Percentiles rank a stretch among this genome's conserved stretches.
phyloP scores from a whole-genome alignment of 1,284 basidiomycete genomes.

The Rhizoctonia solani region DNA sequence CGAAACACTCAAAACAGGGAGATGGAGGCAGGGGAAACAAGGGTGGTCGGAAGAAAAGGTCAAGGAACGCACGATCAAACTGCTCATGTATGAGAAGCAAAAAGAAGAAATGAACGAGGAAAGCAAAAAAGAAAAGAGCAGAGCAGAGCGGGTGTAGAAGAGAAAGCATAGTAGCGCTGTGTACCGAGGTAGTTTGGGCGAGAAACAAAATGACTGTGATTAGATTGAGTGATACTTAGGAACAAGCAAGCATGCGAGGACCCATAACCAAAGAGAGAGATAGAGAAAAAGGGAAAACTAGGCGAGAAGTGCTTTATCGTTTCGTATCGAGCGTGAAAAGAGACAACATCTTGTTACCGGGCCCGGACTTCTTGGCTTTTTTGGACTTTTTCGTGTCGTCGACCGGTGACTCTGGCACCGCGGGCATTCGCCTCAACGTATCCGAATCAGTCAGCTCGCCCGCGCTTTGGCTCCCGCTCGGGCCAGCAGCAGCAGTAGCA shows the following conservation, averaged over 20 bases:
- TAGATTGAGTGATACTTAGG: no score
- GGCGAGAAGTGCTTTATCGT: conserved; percentile 40
- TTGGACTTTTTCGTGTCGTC: conserved; percentile 66
- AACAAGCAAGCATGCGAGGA: not conserved
- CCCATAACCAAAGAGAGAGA: not conserved
- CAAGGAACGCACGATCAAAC: not conserved
- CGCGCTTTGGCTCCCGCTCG: conserved; percentile 34
- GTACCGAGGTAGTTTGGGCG: no score
- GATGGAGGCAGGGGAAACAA: conserved; percentile 9
- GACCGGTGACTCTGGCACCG: conserved; percentile 22
- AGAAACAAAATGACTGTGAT: no score
- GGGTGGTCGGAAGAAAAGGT: conserved; percentile 5
- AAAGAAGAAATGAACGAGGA: not conserved
- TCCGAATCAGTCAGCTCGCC: conserved; percentile 34
- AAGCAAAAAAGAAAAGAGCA: conserved; percentile 3
- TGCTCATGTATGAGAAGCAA: not conserved
- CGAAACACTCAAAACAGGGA: conserved; percentile 9
- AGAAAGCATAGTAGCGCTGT: no score
- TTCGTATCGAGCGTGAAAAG: conserved; percentile 57
- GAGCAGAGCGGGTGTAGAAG: not conserved
- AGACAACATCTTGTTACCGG: conserved; percentile 78
- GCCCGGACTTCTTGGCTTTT: conserved; percentile 80
- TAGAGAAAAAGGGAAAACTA: not conserved
- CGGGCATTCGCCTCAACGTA: conserved; percentile 1
- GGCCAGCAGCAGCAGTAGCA: no score